A percentile compares a stretch with the other conserved stretches of the same genome.
Conservation (phyloP, 148 eudicot genomes). For the Linanthus parryae region DNA sequence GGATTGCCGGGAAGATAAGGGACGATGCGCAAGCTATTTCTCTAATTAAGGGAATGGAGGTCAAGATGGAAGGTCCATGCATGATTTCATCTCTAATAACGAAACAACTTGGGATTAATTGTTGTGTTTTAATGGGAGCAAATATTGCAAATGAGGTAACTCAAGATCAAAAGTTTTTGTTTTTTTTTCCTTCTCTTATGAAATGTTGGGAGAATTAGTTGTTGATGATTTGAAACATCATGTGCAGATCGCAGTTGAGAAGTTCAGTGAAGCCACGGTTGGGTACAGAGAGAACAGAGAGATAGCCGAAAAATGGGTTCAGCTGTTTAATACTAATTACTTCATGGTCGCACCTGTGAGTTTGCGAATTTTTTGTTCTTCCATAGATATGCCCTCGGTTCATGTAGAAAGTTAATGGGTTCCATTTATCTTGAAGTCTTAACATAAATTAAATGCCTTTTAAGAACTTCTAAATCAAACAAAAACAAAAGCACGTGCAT, state of each 20-base stretch:
- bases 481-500: too few species aligned
- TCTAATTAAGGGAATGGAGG: constrained; percentile 96
- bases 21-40: constrained; percentile 75
- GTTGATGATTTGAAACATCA: neutral
- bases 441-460: too few species aligned
- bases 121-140: constrained; percentile 96
- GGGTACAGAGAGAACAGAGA: constrained; percentile 65
- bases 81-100: constrained; percentile 78
- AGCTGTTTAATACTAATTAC: constrained; percentile 64
- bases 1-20: constrained; percentile 59
- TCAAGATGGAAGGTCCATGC: constrained; percentile 81
- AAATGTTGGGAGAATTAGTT: neutral
- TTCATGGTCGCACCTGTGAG: constrained; percentile 84
- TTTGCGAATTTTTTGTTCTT: too few species aligned
- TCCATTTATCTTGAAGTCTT: too few species aligned
- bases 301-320: constrained; percentile 87
- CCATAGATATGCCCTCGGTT: too few species aligned
- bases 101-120: constrained; percentile 51
- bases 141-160: constrained; percentile 90
- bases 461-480: too few species aligned
- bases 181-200: neutral
- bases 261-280: constrained; percentile 90
- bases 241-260: constrained; percentile 83
- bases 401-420: too few species aligned
- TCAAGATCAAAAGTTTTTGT: neutral